These are phyloP conservation scores for Acrasis kona DNA, from an alignment of 78 protist species.

Conservation along the genomic window DNA sequence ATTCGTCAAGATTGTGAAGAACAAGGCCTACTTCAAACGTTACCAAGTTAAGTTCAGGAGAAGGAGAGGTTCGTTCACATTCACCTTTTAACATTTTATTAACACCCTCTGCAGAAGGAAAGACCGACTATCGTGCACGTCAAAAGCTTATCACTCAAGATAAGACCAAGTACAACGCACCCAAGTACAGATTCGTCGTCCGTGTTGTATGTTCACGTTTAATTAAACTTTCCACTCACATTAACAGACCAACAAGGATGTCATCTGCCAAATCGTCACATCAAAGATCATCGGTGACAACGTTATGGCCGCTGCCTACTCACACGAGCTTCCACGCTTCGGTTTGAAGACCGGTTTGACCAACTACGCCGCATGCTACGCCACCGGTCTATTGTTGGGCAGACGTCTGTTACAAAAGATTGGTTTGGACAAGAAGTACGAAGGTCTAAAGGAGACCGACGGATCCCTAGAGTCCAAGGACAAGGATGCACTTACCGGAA, in stretches of 20 bases:
- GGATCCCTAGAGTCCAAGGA: constrained; percentile 23
- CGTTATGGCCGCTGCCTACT: constrained; percentile 80
- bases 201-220: constrained; percentile 51
- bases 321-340: constrained; percentile 84
- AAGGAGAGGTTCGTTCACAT: constrained; percentile 60
- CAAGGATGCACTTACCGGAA: constrained; percentile 43
- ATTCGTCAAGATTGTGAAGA: constrained; percentile 89
- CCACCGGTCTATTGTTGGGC: constrained; percentile 94
- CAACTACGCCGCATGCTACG: constrained; percentile 96
- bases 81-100: neutral
- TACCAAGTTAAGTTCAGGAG: constrained; percentile 92
- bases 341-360: constrained; percentile 90
- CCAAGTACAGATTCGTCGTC: constrained; percentile 96
- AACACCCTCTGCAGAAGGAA: no score
- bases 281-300: constrained; percentile 85
- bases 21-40: constrained; percentile 91
- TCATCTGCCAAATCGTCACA: constrained; percentile 85
- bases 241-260: constrained; percentile 65
- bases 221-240: neutral
- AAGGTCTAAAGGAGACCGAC: constrained; percentile 42
- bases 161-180: constrained; percentile 92
- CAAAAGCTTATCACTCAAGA: constrained; percentile 77
- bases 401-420: constrained; percentile 87
- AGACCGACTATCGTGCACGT: constrained; percentile 97
- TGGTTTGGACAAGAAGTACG: constrained; percentile 67